Percentiles rank a stretch among this genome's conserved stretches.
Evolutionary conservation across 257 asterid species (phyloP).

Genomic region (Mentha longifolia): DNA sequence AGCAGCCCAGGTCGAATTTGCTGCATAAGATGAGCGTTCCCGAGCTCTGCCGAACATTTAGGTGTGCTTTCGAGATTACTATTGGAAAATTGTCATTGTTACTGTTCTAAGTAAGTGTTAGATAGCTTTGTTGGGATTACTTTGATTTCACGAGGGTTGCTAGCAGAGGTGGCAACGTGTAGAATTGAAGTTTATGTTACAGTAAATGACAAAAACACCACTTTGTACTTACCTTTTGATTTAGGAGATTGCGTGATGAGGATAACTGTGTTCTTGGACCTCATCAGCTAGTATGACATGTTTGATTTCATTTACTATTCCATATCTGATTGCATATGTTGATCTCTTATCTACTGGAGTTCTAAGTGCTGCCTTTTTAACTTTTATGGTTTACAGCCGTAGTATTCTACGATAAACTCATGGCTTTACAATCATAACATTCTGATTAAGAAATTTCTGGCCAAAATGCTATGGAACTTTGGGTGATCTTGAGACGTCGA

Average conservation of each 20-base stretch:
- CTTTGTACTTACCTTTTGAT: neutral
- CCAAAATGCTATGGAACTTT: neutral
- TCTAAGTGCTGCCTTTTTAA: neutral
- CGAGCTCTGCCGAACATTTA: slow-evolving; percentile 95
- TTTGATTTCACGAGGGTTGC: neutral
- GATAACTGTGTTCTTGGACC: neutral
- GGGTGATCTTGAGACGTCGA: neutral
- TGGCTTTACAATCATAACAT: neutral
- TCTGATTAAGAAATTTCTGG: neutral
- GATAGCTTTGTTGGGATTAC: neutral
- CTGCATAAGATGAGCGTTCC: slow-evolving; percentile 97
- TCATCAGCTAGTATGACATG: neutral
- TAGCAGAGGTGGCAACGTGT: neutral
- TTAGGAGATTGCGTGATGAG: slow-evolving; percentile 18
- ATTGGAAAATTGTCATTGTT: slow-evolving; percentile 7
- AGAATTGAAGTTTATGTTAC: slow-evolving; percentile 6
- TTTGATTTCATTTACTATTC: neutral
- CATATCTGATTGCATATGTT: neutral
- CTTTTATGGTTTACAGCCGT: slow-evolving; percentile 11
- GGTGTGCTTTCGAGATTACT: slow-evolving; percentile 49
- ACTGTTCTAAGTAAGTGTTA: slow-evolving; percentile 9
- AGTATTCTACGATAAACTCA: neutral
- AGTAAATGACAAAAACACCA: neutral
- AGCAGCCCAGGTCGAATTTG: slow-evolving; percentile 81
- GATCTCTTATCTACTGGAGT: slow-evolving; percentile 7